Evolutionary conservation across 352 stramenopile species (phyloP).

Genomic region (Elongisporangium prolatum): DNA sequence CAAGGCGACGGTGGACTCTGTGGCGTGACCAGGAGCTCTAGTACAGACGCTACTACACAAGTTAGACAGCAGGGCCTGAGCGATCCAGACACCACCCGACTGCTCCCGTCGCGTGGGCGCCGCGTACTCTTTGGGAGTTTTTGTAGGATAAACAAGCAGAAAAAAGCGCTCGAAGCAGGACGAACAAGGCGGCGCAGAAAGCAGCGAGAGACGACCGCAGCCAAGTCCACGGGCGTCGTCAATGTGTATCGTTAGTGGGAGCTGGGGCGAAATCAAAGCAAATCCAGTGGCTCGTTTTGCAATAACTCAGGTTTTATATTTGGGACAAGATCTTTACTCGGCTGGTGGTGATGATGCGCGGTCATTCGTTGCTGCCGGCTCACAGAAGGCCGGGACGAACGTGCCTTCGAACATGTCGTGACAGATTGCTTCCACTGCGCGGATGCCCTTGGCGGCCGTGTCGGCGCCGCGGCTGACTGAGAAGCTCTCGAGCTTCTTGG

Average conservation of each 20-base stretch:
- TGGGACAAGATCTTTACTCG: not conserved
- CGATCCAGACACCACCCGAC: not conserved
- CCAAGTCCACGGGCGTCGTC: not conserved
- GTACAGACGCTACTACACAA: conserved; percentile 2
- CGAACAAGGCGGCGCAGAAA: not conserved
- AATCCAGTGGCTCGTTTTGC: not conserved
- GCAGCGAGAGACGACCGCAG: not conserved
- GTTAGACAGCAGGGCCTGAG: not conserved
- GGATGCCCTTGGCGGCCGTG: conserved; percentile 75
- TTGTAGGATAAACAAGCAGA: not conserved
- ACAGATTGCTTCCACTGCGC: conserved; percentile 76
- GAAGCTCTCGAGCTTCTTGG: conserved; percentile 79
- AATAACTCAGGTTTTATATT: not conserved
- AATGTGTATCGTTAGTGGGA: no score
- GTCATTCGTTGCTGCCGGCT: conserved; percentile 15
- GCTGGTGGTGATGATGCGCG: not conserved
- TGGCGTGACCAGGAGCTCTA: conserved; percentile 20
- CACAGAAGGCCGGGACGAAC: conserved; percentile 62
- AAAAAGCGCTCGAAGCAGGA: not conserved
- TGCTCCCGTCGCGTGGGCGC: not conserved
- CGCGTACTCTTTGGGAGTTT: not conserved
- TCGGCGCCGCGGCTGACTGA: conserved; percentile 66
- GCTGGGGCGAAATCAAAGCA: not conserved
- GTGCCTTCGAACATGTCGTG: conserved; percentile 84
- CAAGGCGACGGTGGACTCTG: conserved; percentile 8